Evolutionary conservation across 2,329 filamentous ascomycete species (phyloP).

Genomic region (Huntiella omanensis): DNA sequence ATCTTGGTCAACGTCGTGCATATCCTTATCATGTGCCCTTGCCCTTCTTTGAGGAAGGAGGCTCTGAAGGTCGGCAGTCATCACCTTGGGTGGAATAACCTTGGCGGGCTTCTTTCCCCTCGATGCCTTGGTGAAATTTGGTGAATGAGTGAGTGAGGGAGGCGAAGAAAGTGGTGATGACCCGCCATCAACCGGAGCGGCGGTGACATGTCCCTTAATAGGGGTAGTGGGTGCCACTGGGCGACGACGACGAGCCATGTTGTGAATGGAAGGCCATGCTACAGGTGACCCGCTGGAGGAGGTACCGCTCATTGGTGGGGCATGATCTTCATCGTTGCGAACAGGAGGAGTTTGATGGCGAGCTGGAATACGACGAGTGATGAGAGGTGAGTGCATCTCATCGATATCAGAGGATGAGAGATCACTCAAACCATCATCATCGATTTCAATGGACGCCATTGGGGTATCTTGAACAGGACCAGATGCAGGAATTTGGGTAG

Average conservation of each 20-base stretch:
- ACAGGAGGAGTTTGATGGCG: slow-evolving; percentile 23
- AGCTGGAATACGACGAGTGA: slow-evolving; percentile 15
- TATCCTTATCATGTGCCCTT: slow-evolving; percentile 20
- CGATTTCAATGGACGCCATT: slow-evolving; percentile 6
- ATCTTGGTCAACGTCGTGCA: slow-evolving; percentile 20
- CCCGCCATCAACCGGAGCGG: slow-evolving; percentile 16
- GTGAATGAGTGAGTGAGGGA: slow-evolving; percentile 47
- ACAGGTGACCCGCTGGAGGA: slow-evolving; percentile 24
- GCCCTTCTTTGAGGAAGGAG: slow-evolving; percentile 34
- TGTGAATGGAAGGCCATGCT: slow-evolving; percentile 33
- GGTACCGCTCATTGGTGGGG: slow-evolving; percentile 36
- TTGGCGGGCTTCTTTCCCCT: slow-evolving; percentile 18
- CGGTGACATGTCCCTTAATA: slow-evolving; percentile 14
- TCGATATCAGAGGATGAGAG: slow-evolving; percentile 8
- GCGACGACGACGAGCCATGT: slow-evolving; percentile 28
- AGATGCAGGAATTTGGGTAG: not conserved
- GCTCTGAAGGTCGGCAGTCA: slow-evolving; percentile 34
- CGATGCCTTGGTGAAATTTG: slow-evolving; percentile 26
- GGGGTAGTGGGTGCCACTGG: slow-evolving; percentile 22
- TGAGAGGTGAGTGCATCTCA: slow-evolving; percentile 19
- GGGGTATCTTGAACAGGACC: not conserved
- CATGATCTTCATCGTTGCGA: slow-evolving; percentile 26
- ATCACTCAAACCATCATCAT: slow-evolving; percentile 16
- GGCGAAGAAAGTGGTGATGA: slow-evolving; percentile 42
- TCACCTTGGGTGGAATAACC: slow-evolving; percentile 26